Conservation (phyloP, 1,139 yeast genomes). For the Chernovozyma aurita region DNA sequence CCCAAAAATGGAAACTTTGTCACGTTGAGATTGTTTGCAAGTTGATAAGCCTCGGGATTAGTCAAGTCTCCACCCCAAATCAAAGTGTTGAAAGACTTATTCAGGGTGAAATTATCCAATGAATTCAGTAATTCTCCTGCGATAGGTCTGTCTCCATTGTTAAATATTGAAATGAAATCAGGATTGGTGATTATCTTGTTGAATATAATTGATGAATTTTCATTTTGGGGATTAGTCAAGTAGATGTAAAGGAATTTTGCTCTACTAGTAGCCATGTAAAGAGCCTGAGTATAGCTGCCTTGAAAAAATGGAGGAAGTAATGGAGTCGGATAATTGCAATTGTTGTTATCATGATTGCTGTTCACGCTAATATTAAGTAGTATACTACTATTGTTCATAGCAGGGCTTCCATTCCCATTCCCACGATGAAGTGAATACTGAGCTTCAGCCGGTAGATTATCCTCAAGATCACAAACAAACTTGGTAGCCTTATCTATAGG, state of each 20-base stretch:
- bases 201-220: constrained; percentile 52
- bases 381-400: not conserved
- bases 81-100: constrained; percentile 37
- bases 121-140: not conserved
- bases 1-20: constrained; percentile 81
- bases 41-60: constrained; percentile 79
- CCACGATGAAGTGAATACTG: constrained; percentile 4
- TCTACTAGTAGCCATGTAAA: constrained; percentile 60
- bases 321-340: not conserved
- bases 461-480: constrained; percentile 34
- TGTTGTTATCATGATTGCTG: not conserved
- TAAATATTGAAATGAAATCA: constrained; percentile 46
- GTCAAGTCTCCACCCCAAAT: constrained; percentile 89
- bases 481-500: constrained; percentile 33
- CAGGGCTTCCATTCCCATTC: not conserved
- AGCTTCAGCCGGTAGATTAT: constrained; percentile 24
- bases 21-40: constrained; percentile 71
- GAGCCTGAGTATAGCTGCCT: constrained; percentile 76
- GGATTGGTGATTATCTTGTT: constrained; percentile 53
- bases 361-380: not conserved
- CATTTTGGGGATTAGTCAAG: constrained; percentile 71
- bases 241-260: constrained; percentile 71
- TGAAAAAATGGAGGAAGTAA: constrained; percentile 49
- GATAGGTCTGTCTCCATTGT: not conserved
- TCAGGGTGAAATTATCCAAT: constrained; percentile 4